Conservation (phyloP, 2,329 filamentous ascomycete species). For the Myriosclerotinia duriaeana region DNA sequence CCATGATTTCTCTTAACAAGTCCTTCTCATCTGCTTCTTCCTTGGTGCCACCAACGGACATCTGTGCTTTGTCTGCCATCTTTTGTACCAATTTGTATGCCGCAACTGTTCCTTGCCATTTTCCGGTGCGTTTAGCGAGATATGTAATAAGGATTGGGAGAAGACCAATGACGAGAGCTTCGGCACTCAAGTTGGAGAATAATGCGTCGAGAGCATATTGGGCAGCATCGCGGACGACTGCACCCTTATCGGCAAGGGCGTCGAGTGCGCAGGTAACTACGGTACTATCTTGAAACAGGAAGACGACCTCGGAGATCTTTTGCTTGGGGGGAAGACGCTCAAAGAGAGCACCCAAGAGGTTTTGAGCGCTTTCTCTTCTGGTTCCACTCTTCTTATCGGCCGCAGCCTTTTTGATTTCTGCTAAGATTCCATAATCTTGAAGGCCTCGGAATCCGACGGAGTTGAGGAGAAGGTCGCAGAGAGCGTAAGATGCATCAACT, state of each 20-base stretch:
- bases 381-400: constrained; percentile 90
- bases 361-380: constrained; percentile 87
- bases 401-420: constrained; percentile 72
- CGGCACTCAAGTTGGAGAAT: constrained; percentile 74
- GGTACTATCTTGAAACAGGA: constrained; percentile 78
- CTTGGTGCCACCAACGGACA: constrained; percentile 72
- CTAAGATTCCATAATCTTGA: constrained; percentile 59
- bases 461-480: constrained; percentile 63
- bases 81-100: constrained; percentile 81
- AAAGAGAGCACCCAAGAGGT: constrained; percentile 88
- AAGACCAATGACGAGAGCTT: constrained; percentile 79
- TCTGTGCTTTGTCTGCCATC: constrained; percentile 93
- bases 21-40: constrained; percentile 89
- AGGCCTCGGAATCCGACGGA: constrained; percentile 64
- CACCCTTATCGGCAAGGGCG: constrained; percentile 82
- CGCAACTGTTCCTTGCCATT: constrained; percentile 95
- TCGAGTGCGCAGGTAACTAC: constrained; percentile 75
- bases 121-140: constrained; percentile 78
- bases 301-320: constrained; percentile 74
- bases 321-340: constrained; percentile 81
- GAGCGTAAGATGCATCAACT: constrained; percentile 62
- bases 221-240: constrained; percentile 84
- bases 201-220: constrained; percentile 92
- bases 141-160: constrained; percentile 75
- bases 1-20: constrained; percentile 85